These are phyloP conservation scores for Euphorbia schlechtendalii DNA, from an alignment of 441 rosid genomes.

Conservation along the genomic window DNA sequence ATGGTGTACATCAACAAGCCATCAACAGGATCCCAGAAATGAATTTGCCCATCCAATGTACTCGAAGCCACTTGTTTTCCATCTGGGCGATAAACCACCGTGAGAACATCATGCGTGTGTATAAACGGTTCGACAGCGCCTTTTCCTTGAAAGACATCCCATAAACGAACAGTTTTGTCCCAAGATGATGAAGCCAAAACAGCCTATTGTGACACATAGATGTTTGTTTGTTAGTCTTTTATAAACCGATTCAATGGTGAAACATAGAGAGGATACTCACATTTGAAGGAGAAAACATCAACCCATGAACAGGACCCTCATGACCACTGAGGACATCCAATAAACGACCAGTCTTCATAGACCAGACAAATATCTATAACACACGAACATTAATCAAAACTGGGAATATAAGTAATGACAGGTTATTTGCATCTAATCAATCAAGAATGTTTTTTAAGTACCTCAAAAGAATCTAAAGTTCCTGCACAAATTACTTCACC, in stretches of 20 bases:
- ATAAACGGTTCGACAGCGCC: constrained; percentile 80
- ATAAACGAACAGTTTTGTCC: constrained; percentile 86
- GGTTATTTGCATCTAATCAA: constrained; percentile 7
- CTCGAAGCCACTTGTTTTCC: constrained; percentile 89
- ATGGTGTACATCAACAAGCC: constrained; percentile 85
- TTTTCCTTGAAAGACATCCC: constrained; percentile 96
- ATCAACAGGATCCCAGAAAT: constrained; percentile 95
- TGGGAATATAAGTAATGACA: constrained; percentile 15
- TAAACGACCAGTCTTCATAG: constrained; percentile 93
- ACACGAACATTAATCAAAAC: constrained; percentile 7
- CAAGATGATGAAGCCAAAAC: constrained; percentile 93
- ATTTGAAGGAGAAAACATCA: constrained; percentile 79
- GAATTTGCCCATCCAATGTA: constrained; percentile 90
- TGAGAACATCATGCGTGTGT: constrained; percentile 90
- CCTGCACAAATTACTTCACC: constrained; percentile 98
- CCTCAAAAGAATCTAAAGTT: constrained; percentile 95
- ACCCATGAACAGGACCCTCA: constrained; percentile 97
- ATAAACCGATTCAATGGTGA: constrained; percentile 1
- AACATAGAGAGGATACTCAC: constrained; percentile 34
- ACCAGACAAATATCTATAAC: constrained; percentile 90
- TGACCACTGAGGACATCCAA: constrained; percentile 91
- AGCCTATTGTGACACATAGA: constrained; percentile 40
- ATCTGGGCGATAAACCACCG: constrained; percentile 89
- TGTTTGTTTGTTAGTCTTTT: constrained; percentile 12
- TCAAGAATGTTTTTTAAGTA: constrained; percentile 18